Evolutionary conservation across 176 grass and related monocot genomes (phyloP), one percentile per base, ranked within the genome.

Genomic region (Paspalum vaginatum): DNA sequence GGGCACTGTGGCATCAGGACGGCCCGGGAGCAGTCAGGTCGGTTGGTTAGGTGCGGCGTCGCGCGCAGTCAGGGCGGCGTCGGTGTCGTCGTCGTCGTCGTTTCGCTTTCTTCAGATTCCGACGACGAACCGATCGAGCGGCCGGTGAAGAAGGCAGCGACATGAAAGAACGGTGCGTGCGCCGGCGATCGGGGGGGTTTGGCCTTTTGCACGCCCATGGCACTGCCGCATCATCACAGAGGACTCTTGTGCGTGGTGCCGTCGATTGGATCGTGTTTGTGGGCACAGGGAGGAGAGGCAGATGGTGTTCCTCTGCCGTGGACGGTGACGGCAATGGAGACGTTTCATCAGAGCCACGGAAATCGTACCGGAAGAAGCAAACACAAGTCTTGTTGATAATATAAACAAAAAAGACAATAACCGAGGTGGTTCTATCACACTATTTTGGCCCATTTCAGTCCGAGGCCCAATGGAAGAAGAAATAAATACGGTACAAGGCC

Each of bases 41-140:
- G 2, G 57, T 72, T 85, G 2, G 57, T 72, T 85, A 65, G 85
- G 70, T 86, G 61, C 60, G 9, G 70, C 69, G 77, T 74, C 77
- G 59, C 48, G 21, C 39, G 57, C 58, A 5, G 46, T 8, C n/a
- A 27, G 7, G 44, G 71, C 38, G 21, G 12, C 24, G 3, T 43
- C 20, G 2, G 32, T 10, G n/a, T 83, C 59, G 10, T 7, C 20
- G 38, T 45, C 61, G 51, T 53, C 51, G n/a, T 32, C 8, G 37
- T 12, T 21, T 65, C 45, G 55, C 16, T 20, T 8, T 41, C 61
- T 12, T 64, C 68, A 25, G 39, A 51, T 26, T 11, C 44, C 24
- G 56, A 9, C 0, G 38, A 74, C 37, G 51, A 12, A 57, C 38
- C 10, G 20, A 5, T 32, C 13, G 45, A 22, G 22, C 7, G n/a